phyloP scores from a whole-genome alignment of 768 basidiomycete genomes.

The Rhodocollybia butyracea region DNA sequence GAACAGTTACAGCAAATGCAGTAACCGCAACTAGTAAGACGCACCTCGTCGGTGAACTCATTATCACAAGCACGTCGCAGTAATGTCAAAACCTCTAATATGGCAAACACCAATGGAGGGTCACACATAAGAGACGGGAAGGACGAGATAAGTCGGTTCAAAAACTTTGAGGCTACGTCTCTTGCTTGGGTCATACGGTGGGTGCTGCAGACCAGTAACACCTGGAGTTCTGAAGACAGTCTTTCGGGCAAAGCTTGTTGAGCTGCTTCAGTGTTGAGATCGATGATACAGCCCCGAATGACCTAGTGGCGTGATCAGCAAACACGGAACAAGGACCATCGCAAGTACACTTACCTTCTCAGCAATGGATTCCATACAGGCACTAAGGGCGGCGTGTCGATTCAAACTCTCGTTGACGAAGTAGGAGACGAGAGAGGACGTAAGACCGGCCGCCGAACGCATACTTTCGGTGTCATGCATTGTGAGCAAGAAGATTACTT shows the following conservation, averaged over 20 bases:
- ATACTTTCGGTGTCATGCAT: conserved; percentile 89
- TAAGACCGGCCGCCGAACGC: conserved; percentile 74
- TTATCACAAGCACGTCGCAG: conserved; percentile 86
- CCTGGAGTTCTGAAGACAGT: conserved; percentile 70
- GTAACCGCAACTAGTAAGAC: conserved; percentile 10
- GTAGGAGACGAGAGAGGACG: conserved; percentile 81
- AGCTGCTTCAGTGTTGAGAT: conserved; percentile 70
- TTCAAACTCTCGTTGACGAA: conserved; percentile 88
- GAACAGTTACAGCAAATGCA: conserved; percentile 3
- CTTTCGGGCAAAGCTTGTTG: conserved; percentile 72
- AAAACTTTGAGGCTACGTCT: conserved; percentile 77
- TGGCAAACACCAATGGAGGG: conserved; percentile 78
- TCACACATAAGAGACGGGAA: conserved; percentile 97
- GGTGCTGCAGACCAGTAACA: conserved; percentile 74
- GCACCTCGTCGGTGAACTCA: conserved; percentile 87
- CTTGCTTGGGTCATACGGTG: conserved; percentile 82
- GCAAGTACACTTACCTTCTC: conserved; percentile 57
- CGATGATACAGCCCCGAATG: conserved; percentile 68
- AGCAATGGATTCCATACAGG: conserved; percentile 83
- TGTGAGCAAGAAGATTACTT: conserved; percentile 79
- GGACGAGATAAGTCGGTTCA: conserved; percentile 81
- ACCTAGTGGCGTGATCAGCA: conserved; percentile 44
- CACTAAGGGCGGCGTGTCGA: conserved; percentile 57
- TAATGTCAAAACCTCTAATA: conserved; percentile 89
- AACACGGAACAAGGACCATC: neutral